Conservation (phyloP, 2,329 filamentous ascomycete species). For the Endothia cerciana region DNA sequence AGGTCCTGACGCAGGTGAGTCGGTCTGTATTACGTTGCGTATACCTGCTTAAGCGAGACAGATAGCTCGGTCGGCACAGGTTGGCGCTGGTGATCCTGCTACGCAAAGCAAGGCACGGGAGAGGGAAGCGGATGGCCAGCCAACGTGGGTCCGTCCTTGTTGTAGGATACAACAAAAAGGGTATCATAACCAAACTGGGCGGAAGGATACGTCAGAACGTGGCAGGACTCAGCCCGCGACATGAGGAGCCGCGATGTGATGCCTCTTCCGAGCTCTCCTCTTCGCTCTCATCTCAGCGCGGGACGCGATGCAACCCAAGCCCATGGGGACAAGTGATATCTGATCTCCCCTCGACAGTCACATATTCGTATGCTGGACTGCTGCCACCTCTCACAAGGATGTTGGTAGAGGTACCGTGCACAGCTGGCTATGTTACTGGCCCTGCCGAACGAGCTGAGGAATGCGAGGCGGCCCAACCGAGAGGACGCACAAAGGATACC, state of each 20-base stretch:
- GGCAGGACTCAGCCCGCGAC: too few species aligned
- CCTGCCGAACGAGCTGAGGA: neutral
- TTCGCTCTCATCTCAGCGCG: too few species aligned
- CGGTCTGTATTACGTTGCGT: slow-evolving; percentile 29
- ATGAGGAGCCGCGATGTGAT: too few species aligned
- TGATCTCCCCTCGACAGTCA: neutral
- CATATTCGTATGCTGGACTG: too few species aligned
- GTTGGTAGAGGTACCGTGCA: neutral
- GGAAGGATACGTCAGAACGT: neutral
- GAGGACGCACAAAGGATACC: neutral
- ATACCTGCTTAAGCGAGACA: slow-evolving; percentile 31
- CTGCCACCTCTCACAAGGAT: too few species aligned
- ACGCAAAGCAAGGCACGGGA: slow-evolving; percentile 1
- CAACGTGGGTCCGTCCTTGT: neutral
- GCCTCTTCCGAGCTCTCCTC: too few species aligned
- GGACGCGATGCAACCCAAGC: too few species aligned
- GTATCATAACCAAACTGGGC: neutral
- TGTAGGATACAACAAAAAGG: neutral
- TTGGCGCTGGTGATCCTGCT: slow-evolving; percentile 16
- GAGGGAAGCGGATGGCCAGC: slow-evolving; percentile 2
- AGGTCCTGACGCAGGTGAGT: slow-evolving; percentile 27
- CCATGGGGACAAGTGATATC: too few species aligned
- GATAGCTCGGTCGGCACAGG: slow-evolving; percentile 23
- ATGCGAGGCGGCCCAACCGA: neutral
- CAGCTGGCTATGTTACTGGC: neutral